Base-by-base conservation (phyloP, 805 yeast genomes). In the Ogataea salicorniae region DNA sequence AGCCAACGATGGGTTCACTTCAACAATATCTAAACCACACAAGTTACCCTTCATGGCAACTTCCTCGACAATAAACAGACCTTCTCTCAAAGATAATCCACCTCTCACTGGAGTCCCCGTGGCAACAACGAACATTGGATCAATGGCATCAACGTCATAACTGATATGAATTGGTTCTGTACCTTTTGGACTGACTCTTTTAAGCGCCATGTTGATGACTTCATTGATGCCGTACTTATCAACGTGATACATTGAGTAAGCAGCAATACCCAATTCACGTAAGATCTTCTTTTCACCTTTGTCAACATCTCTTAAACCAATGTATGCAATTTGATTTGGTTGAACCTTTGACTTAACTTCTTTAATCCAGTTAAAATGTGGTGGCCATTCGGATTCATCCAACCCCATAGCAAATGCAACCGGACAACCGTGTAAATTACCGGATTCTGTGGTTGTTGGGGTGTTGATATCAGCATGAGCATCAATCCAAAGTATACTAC, bases 101-200 rank as follows among this genome's bases (percentile, higher is more conserved):
- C 98, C 98, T 66, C 96, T 83, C 15, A 92, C 99, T 39, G 97
- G 92, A 1, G 99, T 94, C 46, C 99, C 99, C 1, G 99, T 92
- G 37, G 97, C 96, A 17, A 97, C 97, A 14, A 94, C 97, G 62
- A 74, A 90, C 52, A 81, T 76, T 42, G 98, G 98, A 68, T 92
- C 99, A 49, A 94, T 84, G 39, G 97, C 97, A 69, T 92, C 99
- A 39, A 92, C 97, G 63, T 92, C 99, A 64, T 91, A 92, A 26
- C 95, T 84, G 55, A 94, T 70, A 72, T 92, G 97, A 53, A 94
- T 76, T 43, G 99, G 98, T 42, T 56, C 56, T 46, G 76, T 71
- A 18, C 80, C 76, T 46, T 79, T 75, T 15, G 95, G 96, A 68
- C 86, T 86, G 57, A 94, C 73, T 29, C 77, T 75, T 52, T 82